These are phyloP conservation scores for Wilcoxina mikolae DNA, from an alignment of 495 filamentous ascomycete genomes.

Conservation along the genomic window DNA sequence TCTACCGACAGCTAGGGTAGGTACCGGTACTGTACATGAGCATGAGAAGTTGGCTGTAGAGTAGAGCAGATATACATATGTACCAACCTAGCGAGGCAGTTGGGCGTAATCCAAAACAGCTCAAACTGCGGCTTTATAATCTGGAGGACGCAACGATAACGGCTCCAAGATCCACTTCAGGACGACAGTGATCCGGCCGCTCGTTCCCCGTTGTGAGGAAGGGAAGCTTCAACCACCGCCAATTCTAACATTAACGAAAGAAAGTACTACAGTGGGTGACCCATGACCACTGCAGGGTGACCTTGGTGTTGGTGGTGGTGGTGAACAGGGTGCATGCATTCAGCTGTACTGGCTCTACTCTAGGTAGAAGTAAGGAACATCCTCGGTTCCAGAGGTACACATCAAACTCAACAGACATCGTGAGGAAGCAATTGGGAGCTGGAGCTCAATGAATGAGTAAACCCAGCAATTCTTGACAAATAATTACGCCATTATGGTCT, in stretches of 20 bases:
- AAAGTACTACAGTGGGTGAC: background rate
- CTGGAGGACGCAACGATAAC: no score
- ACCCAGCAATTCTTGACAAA: background rate
- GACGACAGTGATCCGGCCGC: conserved; percentile 1
- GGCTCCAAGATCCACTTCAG: background rate
- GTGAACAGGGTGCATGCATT: background rate
- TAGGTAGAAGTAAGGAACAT: background rate
- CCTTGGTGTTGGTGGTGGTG: background rate
- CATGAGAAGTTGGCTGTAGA: no score
- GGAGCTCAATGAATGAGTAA: background rate
- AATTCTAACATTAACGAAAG: no score
- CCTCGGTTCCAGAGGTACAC: no score
- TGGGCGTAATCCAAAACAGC: background rate
- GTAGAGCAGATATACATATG: no score
- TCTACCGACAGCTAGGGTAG: background rate
- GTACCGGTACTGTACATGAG: no score
- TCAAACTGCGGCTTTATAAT: background rate
- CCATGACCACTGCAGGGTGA: background rate
- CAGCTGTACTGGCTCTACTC: background rate
- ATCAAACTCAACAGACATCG: no score
- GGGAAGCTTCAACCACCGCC: no score
- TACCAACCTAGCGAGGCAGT: no score
- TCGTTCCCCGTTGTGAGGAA: background rate
- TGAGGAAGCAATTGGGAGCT: no score
- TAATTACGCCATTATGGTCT: background rate